Evolutionary conservation across 2,329 filamentous ascomycete species (phyloP), one percentile per base, ranked within the genome.

Genomic region (Pleurostoma richardsiae): DNA sequence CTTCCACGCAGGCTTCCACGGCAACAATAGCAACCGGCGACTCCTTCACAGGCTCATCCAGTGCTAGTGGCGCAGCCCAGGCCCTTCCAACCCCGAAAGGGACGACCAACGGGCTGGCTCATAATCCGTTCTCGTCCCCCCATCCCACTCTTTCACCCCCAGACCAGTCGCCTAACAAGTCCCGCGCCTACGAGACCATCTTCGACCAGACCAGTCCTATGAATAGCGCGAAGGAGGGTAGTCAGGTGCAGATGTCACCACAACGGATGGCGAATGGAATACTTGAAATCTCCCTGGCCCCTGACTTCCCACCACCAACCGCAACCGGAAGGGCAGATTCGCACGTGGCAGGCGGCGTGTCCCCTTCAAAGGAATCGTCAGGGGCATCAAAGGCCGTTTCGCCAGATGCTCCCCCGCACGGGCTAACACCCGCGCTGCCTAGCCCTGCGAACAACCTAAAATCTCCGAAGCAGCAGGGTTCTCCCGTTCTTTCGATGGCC

Each of bases 131-230:
- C 51, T 68, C 68, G n/a, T 69, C 67, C 4, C 64, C 66, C 27
- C 69, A 71, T 49, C 69, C 70, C 8, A 67, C 54, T 44, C 56
- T 73, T 28, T 66, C 64, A 3, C 69, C 69, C 26, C 69, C 70
- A 3, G 58, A 66, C 42, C 65, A 65, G 52, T 70, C 68, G 26
- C 67, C 64, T 4, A 66, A 62, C 49, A 69, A 68, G 51, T 64
- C 64, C 10, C 62, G 65, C 41, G 64, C 64, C 28, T 70, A 70
- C 49, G 64, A 63, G 39, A 64, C 64, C 38, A 62, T 68, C 38
- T 64, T 63, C 48, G 61, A 64, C 30, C 58, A 60, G 30, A 61
- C 62, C 8, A 61, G 59, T 30, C 59, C 65, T 3, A 51, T 29
- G 44, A 52, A 39, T 43, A 45, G 8, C 55, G 50, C 30, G 55